These are phyloP conservation scores for Xylaria nigripes DNA, from an alignment of 495 filamentous ascomycete genomes.

Conservation along the genomic window DNA sequence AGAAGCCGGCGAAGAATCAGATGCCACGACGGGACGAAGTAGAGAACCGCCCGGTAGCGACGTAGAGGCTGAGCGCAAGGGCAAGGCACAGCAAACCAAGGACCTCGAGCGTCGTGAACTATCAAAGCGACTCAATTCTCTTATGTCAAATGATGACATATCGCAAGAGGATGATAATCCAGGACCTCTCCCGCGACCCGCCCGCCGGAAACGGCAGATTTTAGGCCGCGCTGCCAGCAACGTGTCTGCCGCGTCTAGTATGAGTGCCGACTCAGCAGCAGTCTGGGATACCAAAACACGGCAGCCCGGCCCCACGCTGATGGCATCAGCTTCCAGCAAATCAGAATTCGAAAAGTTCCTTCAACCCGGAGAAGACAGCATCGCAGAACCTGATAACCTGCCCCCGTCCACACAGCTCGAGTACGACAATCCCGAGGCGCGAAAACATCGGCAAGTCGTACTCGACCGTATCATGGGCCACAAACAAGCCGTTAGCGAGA, in stretches of 20 bases:
- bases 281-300: constrained; percentile 10
- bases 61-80: constrained; percentile 11
- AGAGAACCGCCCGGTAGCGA: constrained; percentile 16
- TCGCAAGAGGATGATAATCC: constrained; percentile 14
- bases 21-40: constrained; percentile 8
- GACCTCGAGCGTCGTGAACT: constrained; percentile 18
- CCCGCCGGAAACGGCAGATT: constrained; percentile 35
- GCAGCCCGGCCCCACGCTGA: constrained; percentile 9
- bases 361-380: background rate
- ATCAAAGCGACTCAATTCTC: constrained; percentile 19
- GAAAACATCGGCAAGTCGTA: constrained; percentile 23
- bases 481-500: constrained; percentile 1
- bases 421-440: constrained; percentile 40
- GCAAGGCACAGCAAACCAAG: constrained; percentile 18
- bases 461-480: constrained; percentile 28
- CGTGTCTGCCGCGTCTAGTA: constrained; percentile 34
- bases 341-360: constrained; percentile 16
- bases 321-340: background rate
- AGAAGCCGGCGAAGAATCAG: constrained; percentile 26
- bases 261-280: constrained; percentile 14
- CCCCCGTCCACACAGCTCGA: constrained; percentile 39
- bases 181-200: constrained; percentile 14
- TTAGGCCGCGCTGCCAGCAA: constrained; percentile 46
- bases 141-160: constrained; percentile 17
- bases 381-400: constrained; percentile 12